Evolutionary conservation across 176 grass and related monocot genomes (phyloP), one percentile per base, ranked within the genome.

Genomic region (Puya raimondii): DNA sequence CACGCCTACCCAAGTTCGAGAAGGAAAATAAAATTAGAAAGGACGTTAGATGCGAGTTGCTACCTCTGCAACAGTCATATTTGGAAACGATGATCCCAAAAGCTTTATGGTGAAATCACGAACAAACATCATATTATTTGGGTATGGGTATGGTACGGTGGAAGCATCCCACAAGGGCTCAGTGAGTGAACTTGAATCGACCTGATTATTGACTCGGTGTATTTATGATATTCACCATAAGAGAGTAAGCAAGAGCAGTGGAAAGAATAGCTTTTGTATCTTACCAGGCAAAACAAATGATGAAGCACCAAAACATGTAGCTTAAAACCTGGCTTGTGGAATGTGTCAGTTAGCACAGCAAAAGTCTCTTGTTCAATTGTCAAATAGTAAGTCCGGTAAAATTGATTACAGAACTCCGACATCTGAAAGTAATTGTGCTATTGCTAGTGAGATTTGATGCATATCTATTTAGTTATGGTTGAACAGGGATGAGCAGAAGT

Each of bases 311-410:
- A 78, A 51, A 99, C 95, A 88, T 99, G 95, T 75, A 99, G 77
- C 80, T 99, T 99, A 72, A 99, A 99, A n/a, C 95, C 95, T 18
- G 95, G 95, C 23, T 99, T 99, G 85, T 99, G 95, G 72, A 99
- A 99, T 56, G 95, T 88, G 65, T 99, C 95, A 3, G 95, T 99
- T 29, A 99, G 76, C 25, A 99, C 95, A 48, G 95, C 95, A 88
- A 99, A 99, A 51, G 86, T 91, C 76, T 99, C 95, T 88, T 99
- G 95, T 66, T 94, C 90, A 22, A 94, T 99, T 50, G 77, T 99
- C 68, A 99, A 81, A 83, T 90, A 94, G 48, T 94, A 99, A 21
- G 87, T 94, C 72, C 91, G 88, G 64, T 94, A 99, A 82, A 99
- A 99, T 80, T 99, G 95, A 74, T 99, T 99, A 17, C 84, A 86